A percentile compares a stretch with the other conserved stretches of the same genome.
Evolutionary conservation across 441 rosid genomes (phyloP).

Genomic region (Rhodomyrtus psidioides): DNA sequence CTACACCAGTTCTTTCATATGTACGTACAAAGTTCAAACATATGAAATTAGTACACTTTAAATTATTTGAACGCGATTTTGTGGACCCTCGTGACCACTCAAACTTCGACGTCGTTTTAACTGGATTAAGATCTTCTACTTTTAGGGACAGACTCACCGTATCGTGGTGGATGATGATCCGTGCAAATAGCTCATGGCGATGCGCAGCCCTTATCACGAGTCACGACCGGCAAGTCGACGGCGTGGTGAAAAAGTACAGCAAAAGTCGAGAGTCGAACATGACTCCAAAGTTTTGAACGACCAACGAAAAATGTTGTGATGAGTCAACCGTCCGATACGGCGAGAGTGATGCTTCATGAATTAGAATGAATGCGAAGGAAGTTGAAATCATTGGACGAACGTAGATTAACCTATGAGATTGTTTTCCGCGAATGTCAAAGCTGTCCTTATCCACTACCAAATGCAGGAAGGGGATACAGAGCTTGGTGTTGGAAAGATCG

Average conservation of each 20-base stretch:
- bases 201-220: background rate
- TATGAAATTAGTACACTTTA: too few species aligned
- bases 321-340: background rate
- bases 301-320: background rate
- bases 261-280: background rate
- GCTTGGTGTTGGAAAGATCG: slow-evolving; percentile 18
- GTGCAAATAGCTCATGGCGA: too few species aligned
- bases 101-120: too few species aligned
- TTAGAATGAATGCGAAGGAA: background rate
- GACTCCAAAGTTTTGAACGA: background rate
- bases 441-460: too few species aligned
- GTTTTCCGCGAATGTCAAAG: background rate
- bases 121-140: too few species aligned
- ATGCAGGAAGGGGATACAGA: slow-evolving; percentile 20
- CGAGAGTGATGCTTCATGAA: background rate
- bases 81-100: too few species aligned
- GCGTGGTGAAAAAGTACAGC: background rate
- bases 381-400: background rate
- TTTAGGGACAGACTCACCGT: too few species aligned
- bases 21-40: too few species aligned
- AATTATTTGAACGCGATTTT: too few species aligned
- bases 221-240: background rate
- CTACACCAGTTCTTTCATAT: too few species aligned
- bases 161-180: too few species aligned
- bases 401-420: background rate